Evolutionary conservation across 805 yeast species (phyloP), one percentile per base, ranked within the genome.

Genomic region (Wickerhamomyces ciferrii): DNA sequence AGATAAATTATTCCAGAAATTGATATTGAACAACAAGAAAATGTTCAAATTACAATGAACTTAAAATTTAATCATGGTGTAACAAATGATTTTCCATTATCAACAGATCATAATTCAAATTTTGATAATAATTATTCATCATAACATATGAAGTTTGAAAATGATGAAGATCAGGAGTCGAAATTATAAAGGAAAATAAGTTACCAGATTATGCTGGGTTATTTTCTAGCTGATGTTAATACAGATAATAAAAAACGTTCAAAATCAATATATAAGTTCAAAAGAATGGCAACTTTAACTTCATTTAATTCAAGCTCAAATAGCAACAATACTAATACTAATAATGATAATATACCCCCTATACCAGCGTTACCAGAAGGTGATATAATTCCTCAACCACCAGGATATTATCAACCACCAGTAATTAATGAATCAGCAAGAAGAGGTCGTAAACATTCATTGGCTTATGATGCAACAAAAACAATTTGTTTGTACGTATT

Each of bases 401-500:
- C 31, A 24, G 38, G 36, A 38, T 20, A 39, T 10, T 25, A 29
- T 23, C 24, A 43, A 21, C 20, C 25, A 2, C 55, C 55, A 38
- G 31, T 50, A 40, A 50, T n/a, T n/a, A n/a, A 55, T 21, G 63
- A 56, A 47, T 65, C 65, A n/a, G 63, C 76, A 43, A 74, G 79
- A 3, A 69, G 88, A 42, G 88, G 88, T 6, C 71, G 88, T 37
- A 82, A 81, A 60, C 87, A 84, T 21, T 76, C 82, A 38, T 66
- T 75, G 50, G 78, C 75, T 43, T 81, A 78, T 18, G 87, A 81
- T 55, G 56, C 61, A 7, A 43, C 74, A 11, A 83, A n/a, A 83
- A 62, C 79, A 79, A 38, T 84, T 75, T 58, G 76, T 76, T 27
- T 84, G 91, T 61, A 76, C 76, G 29, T 75, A 72, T 56, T 84